Evolutionary conservation across 495 filamentous ascomycete species (phyloP).

Genomic region (Lentithecium fluviatile): DNA sequence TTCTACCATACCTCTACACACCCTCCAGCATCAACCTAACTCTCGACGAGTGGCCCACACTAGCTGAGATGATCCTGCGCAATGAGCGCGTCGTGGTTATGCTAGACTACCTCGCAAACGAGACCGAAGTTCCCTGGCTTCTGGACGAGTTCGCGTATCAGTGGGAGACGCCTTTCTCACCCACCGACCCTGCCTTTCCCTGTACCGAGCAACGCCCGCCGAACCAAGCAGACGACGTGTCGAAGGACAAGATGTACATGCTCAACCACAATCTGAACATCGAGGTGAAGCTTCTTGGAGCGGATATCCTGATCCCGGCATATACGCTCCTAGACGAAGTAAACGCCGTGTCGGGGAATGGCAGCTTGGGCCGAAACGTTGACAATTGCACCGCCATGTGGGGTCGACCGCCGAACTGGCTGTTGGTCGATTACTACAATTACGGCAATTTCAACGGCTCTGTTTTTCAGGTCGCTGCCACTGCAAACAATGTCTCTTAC

Average conservation of each 20-base stretch:
- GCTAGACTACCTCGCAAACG: slow-evolving; percentile 82
- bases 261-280: slow-evolving; percentile 89
- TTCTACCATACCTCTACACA: slow-evolving; percentile 67
- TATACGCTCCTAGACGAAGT: slow-evolving; percentile 62
- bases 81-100: slow-evolving; percentile 64
- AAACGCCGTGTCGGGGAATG: slow-evolving; percentile 62
- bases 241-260: slow-evolving; percentile 70
- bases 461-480: slow-evolving; percentile 85
- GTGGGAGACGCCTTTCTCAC: slow-evolving; percentile 66
- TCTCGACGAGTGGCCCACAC: slow-evolving; percentile 76
- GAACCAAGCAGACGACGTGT: slow-evolving; percentile 52
- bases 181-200: slow-evolving; percentile 57
- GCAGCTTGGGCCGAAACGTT: slow-evolving; percentile 73
- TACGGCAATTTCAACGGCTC: slow-evolving; percentile 61
- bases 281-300: slow-evolving; percentile 56
- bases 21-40: slow-evolving; percentile 65
- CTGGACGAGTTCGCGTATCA: slow-evolving; percentile 64
- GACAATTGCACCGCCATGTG: slow-evolving; percentile 68
- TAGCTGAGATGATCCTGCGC: slow-evolving; percentile 71
- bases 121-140: slow-evolving; percentile 66
- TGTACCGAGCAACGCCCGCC: slow-evolving; percentile 64
- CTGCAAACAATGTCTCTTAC: slow-evolving; percentile 80
- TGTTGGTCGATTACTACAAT: slow-evolving; percentile 91
- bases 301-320: slow-evolving; percentile 69
- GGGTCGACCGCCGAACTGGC: slow-evolving; percentile 74